Conservation (phyloP, 2,329 filamentous ascomycete genomes). For the Aspergillus ochraceus region DNA sequence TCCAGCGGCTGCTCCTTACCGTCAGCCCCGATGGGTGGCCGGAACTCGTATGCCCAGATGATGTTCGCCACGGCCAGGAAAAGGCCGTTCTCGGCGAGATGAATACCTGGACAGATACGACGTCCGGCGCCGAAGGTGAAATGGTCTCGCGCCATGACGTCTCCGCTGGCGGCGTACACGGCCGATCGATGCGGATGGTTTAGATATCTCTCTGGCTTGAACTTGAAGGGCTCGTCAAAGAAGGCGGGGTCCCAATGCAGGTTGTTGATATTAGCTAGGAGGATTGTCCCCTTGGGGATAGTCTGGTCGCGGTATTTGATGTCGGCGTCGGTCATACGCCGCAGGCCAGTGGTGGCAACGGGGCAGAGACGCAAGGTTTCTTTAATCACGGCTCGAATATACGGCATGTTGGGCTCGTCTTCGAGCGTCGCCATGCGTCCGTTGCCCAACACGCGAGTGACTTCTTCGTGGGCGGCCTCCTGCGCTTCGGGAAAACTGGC, state of each 20-base stretch:
- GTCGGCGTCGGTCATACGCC: background rate
- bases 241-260: background rate
- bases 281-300: slow-evolving; percentile 1
- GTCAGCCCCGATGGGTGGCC: background rate
- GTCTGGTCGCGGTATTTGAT: background rate
- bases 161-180: background rate
- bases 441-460: background rate
- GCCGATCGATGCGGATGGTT: background rate
- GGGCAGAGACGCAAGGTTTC: background rate
- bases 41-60: background rate
- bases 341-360: background rate
- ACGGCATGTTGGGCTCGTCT: slow-evolving; percentile 3
- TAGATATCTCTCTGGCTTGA: slow-evolving; percentile 1
- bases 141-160: slow-evolving; percentile 2
- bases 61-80: background rate
- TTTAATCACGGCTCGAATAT: slow-evolving; percentile 1
- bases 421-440: background rate
- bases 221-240: background rate
- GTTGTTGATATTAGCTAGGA: background rate
- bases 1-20: background rate
- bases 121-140: background rate
- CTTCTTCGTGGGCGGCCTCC: background rate
- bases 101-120: background rate
- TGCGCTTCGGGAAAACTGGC: slow-evolving; percentile 1
- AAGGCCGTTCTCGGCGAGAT: background rate